A percentile compares a stretch with the other conserved stretches of the same genome.
These are phyloP conservation scores for Vanrija sp. DNA, from an alignment of 1,284 basidiomycete genomes.

Conservation along the genomic window DNA sequence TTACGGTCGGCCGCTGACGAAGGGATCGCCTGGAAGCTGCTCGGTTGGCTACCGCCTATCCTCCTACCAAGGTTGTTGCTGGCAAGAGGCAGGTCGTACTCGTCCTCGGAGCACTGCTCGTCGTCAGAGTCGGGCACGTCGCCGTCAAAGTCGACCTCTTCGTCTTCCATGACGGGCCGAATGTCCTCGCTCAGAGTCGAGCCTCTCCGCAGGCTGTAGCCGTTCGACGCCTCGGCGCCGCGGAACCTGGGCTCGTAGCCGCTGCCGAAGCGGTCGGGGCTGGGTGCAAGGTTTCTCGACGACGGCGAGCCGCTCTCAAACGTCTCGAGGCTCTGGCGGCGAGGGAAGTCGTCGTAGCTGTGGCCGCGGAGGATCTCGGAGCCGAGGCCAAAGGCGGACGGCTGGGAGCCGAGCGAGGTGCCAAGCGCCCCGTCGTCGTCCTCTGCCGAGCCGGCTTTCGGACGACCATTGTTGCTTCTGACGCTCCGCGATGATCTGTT, in stretches of 20 bases:
- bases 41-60: conserved; percentile 1
- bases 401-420: conserved; percentile 31
- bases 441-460: conserved; percentile 25
- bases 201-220: conserved; percentile 19
- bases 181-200: conserved; percentile 30
- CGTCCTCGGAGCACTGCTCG: conserved; percentile 8
- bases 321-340: conserved; percentile 24
- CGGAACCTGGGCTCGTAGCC: too few species aligned
- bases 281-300: conserved; percentile 9
- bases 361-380: conserved; percentile 23
- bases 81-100: neutral
- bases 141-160: conserved; percentile 43
- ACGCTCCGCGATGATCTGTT: neutral
- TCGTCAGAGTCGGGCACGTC: conserved; percentile 21
- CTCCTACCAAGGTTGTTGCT: too few species aligned
- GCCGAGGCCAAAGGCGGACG: conserved; percentile 15
- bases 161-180: conserved; percentile 20
- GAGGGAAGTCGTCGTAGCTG: conserved; percentile 24
- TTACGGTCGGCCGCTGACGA: conserved; percentile 21
- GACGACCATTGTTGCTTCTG: conserved; percentile 8
- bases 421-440: conserved; percentile 28
- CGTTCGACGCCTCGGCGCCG: conserved; percentile 5
- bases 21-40: conserved; percentile 10
- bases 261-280: conserved; percentile 7
- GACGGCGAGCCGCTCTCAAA: conserved; percentile 28